Conservation (phyloP, 768 basidiomycete genomes). For the Tylopilus plumbeoviolaceoides region DNA sequence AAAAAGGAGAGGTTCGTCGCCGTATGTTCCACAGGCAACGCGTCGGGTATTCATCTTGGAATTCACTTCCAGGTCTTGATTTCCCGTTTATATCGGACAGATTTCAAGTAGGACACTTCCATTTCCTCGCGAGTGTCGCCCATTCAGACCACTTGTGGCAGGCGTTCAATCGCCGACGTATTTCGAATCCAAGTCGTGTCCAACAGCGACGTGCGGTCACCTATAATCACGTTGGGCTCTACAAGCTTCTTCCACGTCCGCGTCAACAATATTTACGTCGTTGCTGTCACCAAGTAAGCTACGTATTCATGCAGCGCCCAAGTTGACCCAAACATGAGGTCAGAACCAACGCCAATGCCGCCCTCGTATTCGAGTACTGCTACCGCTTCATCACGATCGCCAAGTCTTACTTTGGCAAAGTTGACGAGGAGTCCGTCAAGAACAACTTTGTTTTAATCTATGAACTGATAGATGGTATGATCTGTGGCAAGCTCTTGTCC, state of each 20-base stretch:
- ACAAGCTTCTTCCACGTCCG: constrained; percentile 99
- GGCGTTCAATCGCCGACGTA: constrained; percentile 95
- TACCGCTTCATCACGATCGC: constrained; percentile 95
- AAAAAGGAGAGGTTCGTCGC: constrained; percentile 90
- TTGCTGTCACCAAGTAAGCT: constrained; percentile 90
- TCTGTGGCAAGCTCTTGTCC: constrained; percentile 10
- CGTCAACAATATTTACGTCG: constrained; percentile 91
- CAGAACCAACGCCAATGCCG: constrained; percentile 95
- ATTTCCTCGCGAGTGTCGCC: not conserved
- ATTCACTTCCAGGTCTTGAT: constrained; percentile 71
- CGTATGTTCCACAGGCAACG: not conserved
- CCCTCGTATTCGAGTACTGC: constrained; percentile 95
- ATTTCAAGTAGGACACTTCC: constrained; percentile 75
- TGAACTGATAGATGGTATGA: constrained; percentile 89
- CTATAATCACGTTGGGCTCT: constrained; percentile 95
- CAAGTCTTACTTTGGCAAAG: constrained; percentile 95
- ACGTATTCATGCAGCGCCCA: not conserved
- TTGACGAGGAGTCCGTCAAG: constrained; percentile 97
- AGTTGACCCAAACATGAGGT: not conserved
- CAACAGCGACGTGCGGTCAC: constrained; percentile 93
- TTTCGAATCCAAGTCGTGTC: constrained; percentile 99
- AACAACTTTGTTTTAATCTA: constrained; percentile 99
- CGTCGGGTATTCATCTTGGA: constrained; percentile 2
- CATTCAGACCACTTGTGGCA: constrained; percentile 29
- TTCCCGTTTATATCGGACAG: constrained; percentile 91